phyloP scores from a whole-genome alignment of 192 early-diverging fungal species.

The Mortierella claussenii region DNA sequence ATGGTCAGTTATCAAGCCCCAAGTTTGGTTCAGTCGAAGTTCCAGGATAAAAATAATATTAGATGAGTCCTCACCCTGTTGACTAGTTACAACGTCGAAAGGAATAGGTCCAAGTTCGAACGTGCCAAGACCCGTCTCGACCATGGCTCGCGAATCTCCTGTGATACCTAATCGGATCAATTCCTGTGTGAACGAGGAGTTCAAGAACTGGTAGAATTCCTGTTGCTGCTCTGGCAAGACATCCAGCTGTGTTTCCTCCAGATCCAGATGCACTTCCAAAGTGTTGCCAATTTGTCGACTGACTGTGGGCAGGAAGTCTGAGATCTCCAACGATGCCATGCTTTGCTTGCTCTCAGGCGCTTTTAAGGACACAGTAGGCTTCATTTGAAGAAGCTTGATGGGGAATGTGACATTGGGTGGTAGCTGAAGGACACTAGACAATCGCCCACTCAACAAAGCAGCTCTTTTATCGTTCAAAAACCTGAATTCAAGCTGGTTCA shows the following conservation, averaged over 20 bases:
- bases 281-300: conserved; percentile 29
- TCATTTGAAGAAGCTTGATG: conserved; percentile 46
- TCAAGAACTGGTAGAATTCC: conserved; percentile 42
- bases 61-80: conserved; percentile 18
- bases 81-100: conserved; percentile 32
- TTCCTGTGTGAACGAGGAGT: conserved; percentile 28
- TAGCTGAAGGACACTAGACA: conserved; percentile 35
- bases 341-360: conserved; percentile 4
- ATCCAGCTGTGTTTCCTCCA: conserved; percentile 7
- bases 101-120: conserved; percentile 48
- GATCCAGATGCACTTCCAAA: conserved; percentile 25
- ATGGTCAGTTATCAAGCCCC: too few relatives aligned
- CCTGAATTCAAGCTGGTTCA: conserved; percentile 34
- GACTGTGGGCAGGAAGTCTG: conserved; percentile 25
- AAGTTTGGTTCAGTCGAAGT: too few relatives aligned
- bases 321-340: conserved; percentile 26
- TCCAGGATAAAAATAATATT: background rate
- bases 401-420: conserved; percentile 52
- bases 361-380: conserved; percentile 15
- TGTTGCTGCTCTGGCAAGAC: conserved; percentile 5
- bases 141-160: conserved; percentile 33
- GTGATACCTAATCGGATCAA: conserved; percentile 37
- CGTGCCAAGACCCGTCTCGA: conserved; percentile 38
- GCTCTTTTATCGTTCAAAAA: conserved; percentile 20
- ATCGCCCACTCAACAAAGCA: conserved; percentile 18